Base-by-base conservation (phyloP, 352 stramenopile species). In the Chrysophaeum taylorii region DNA sequence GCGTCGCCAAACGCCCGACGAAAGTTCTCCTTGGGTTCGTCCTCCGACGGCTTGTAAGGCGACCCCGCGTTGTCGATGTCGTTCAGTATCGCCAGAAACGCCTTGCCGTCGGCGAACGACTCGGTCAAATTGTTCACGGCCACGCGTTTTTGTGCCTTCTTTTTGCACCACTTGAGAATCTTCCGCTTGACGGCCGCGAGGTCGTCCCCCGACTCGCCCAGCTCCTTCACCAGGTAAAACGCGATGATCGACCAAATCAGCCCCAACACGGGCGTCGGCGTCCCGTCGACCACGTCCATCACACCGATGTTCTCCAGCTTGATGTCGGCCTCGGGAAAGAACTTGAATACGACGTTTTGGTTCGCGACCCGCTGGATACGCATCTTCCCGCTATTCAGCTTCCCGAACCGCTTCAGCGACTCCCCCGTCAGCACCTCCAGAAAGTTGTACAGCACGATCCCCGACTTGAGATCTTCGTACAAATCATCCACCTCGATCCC, bases 291-390 rank as follows among this genome's bases (percentile, higher is more conserved):
- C 23, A 66, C n/a, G 36, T 66, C 57, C 36, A 66, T 41, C 31
- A 66, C 57, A 36, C 57, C 57, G 36, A 66, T 66, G 27, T 66
- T 66, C 33, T 41, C 31, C 16, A 66, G 31, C n/a, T 66, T 66
- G 31, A 66, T 35, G 36, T 66, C 57, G 18, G 57, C 57, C 18
- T 66, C 57, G 33, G 57, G 57, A 12, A 66, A 66, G 35, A 66
- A 66, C 31, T 41, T 45, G 36, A 66, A 66, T 4, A 66, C 57
- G 36, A 66, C 57, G 57, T 66, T 66, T 36, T 45, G 25, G 57
- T 66, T 66, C 14, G 57, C 57, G 15, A 66, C 57, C 2, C 33
- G 57, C 57, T 66, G 57, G 57, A 66, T 66, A 2, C 36, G 9
- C 57, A 66, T 42, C 33, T 45, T 41, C 5, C 57, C 57, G 33